Percentiles rank a stretch among this genome's conserved stretches.
Conservation (phyloP, 2,329 filamentous ascomycete genomes). For the Ceratocystis cacaofunesta region DNA sequence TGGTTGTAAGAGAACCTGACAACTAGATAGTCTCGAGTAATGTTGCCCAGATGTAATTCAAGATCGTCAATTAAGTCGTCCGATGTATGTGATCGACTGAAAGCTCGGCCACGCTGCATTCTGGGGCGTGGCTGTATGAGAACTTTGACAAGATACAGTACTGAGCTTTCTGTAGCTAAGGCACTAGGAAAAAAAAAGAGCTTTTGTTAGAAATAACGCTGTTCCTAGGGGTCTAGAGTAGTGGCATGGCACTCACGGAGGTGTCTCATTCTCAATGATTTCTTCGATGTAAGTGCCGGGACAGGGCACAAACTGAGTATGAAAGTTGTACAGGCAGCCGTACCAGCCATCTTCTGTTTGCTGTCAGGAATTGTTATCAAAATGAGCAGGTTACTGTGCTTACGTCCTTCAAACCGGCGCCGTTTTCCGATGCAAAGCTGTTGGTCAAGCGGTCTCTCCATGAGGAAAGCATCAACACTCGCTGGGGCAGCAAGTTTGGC, state of each 20-base stretch:
- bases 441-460: slow-evolving; percentile 15
- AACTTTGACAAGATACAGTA: slow-evolving; percentile 36
- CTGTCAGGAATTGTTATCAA: neutral
- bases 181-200: slow-evolving; percentile 22
- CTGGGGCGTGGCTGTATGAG: slow-evolving; percentile 9
- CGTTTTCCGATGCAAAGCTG: slow-evolving; percentile 16
- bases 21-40: slow-evolving; percentile 34
- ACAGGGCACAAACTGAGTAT: slow-evolving; percentile 32
- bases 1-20: slow-evolving; percentile 41
- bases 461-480: slow-evolving; percentile 19
- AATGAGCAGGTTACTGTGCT: neutral
- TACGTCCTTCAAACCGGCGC: slow-evolving; percentile 16
- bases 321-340: slow-evolving; percentile 36
- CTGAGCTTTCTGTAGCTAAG: slow-evolving; percentile 30
- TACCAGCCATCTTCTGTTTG: slow-evolving; percentile 23
- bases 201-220: neutral
- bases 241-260: slow-evolving; percentile 25
- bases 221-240: neutral
- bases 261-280: slow-evolving; percentile 31
- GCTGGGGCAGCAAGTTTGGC: slow-evolving; percentile 23
- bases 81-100: slow-evolving; percentile 22
- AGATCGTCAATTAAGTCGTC: slow-evolving; percentile 45
- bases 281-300: slow-evolving; percentile 30
- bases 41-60: slow-evolving; percentile 39
- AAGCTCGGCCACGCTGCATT: neutral